Evolutionary conservation across 805 yeast genomes (phyloP), one percentile per base, ranked within the genome.

Genomic region (Pichia scutulata): DNA sequence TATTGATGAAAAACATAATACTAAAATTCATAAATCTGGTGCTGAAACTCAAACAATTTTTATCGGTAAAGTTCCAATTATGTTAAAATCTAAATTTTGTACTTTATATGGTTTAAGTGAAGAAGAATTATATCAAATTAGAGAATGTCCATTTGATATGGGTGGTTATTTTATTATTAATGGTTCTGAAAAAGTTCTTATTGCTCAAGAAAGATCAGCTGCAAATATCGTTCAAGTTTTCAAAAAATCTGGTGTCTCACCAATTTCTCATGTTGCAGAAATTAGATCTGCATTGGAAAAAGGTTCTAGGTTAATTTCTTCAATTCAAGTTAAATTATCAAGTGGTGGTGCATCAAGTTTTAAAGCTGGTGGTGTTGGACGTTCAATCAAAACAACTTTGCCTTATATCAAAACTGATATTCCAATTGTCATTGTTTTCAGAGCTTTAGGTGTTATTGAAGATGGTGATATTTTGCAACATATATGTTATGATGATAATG

Each of bases 111-210:
- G 87, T 54, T 77, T 93, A 58, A 82, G 88, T 9, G 98, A 93
- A 60, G 89, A 87, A 59, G 99, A 93, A 70, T 80, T 90, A 62
- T 93, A 90, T 70, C 95, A 89, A 61, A 79, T 93, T 65, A 90
- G 93, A 70, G 99, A 93, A 71, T 93, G 99, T 72, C 99, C 99
- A 30, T 93, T 88, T 70, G 99, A 93, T 76, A 95, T 93, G 95
- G 99, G 99, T 69, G 99, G 99, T 55, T 93, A 93, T 70, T 93
- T 93, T 66, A 90, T 93, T 60, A 93, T 93, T 65, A 93, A 93
- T 72, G 99, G 99, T 61, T 89, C 97, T 21, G 99, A 93, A 68
- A 93, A 93, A 69, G 99, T 93, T 50, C 75, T 93, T 63, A 93
- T 93, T 73, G 99, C 99, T 30, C 99, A 93, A 72, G 99, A 93